A percentile compares a stretch with the other conserved stretches of the same genome.
phyloP scores from a whole-genome alignment of 441 rosid species.

The Arabidopsis lyrata region DNA sequence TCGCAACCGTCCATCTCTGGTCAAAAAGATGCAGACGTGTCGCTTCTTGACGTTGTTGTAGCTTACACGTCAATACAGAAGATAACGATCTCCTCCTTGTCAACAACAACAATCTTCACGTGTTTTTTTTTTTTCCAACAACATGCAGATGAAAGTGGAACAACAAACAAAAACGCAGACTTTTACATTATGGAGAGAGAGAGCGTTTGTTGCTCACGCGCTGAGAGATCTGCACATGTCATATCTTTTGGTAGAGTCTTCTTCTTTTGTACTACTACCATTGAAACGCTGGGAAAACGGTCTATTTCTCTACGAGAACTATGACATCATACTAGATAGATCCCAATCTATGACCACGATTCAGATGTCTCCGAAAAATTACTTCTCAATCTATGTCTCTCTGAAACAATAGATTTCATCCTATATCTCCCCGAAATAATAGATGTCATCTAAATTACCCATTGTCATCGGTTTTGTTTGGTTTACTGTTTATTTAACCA shows the following conservation, averaged over 20 bases:
- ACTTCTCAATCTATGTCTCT: too few species aligned
- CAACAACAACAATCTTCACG: conserved; percentile 31
- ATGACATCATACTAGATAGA: too few species aligned
- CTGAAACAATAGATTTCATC: too few species aligned
- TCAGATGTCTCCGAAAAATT: too few species aligned
- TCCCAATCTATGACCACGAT: too few species aligned
- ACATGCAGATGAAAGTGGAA: conserved; percentile 28
- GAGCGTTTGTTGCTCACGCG: conserved; percentile 37
- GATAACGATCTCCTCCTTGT: conserved; percentile 15
- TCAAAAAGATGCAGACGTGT: conserved; percentile 12
- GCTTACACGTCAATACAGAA: conserved; percentile 37
- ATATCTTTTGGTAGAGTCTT: conserved; percentile 24
- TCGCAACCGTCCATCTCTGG: conserved; percentile 30
- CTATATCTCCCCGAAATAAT: too few species aligned
- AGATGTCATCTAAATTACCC: too few species aligned
- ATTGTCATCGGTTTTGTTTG: too few species aligned
- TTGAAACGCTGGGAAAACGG: conserved; percentile 10
- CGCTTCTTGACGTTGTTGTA: conserved; percentile 11
- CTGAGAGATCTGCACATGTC: conserved; percentile 13
- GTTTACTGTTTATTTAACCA: too few species aligned
- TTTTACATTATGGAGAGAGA: conserved; percentile 8
- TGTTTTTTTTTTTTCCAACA: conserved; percentile 9
- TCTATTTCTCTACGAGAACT: too few species aligned
- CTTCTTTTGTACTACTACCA: conserved; percentile 23
- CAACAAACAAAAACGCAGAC: neutral